These are phyloP conservation scores for barrel medic (Medicago truncatula) DNA, from an alignment of 306 rosid species.

Conservation along the genomic window DNA sequence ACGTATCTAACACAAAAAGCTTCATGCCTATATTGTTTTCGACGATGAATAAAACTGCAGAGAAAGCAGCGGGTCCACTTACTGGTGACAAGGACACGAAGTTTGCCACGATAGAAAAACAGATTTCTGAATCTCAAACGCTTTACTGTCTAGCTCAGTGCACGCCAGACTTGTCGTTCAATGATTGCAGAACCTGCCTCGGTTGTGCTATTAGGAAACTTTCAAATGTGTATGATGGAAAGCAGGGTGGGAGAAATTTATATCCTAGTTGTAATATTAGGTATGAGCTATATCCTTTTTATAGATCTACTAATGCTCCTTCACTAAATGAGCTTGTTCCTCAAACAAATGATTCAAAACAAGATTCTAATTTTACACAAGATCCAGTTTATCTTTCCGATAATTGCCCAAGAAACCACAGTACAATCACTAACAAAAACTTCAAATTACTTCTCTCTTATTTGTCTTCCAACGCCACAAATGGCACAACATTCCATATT, in stretches of 20 bases:
- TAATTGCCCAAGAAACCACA: neutral
- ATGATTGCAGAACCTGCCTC: neutral
- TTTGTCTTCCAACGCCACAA: conserved; percentile 30
- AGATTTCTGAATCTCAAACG: neutral
- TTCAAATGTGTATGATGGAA: neutral
- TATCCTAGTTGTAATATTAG: neutral
- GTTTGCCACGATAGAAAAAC: neutral
- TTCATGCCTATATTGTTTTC: neutral
- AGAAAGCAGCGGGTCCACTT: neutral
- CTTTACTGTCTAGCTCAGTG: conserved; percentile 24
- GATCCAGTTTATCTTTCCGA: neutral
- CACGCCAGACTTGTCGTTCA: neutral
- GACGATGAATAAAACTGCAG: neutral
- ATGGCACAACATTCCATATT: fast-evolving
- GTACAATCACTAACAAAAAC: neutral
- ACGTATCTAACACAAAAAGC: neutral
- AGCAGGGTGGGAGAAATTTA: neutral
- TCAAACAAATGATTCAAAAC: neutral
- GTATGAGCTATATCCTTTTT: conserved; percentile 15
- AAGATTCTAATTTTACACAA: neutral
- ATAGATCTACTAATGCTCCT: neutral
- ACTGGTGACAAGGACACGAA: neutral
- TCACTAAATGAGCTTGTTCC: neutral
- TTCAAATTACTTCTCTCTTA: conserved; percentile 16
- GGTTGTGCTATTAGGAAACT: fast-evolving